Percentiles rank a stretch among this genome's conserved stretches.
phyloP scores from a whole-genome alignment of 495 filamentous ascomycete species.

The Symbiotaphrina buchneri region DNA sequence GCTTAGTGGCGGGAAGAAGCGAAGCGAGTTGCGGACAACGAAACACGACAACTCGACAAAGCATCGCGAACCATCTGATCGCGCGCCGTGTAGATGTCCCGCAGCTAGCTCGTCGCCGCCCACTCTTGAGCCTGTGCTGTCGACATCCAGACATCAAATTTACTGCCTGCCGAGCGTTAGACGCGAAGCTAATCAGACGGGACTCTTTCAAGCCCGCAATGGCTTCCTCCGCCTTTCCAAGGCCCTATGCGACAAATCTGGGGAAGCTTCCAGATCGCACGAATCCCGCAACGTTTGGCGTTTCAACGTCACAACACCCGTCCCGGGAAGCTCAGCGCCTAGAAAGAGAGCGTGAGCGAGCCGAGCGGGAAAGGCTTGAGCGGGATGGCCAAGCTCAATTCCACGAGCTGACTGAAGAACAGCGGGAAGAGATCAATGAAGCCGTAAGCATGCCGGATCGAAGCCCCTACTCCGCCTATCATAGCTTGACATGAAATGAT shows the following conservation, averaged over 20 bases:
- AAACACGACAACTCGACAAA: not conserved
- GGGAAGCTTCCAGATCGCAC: slow-evolving; percentile 4
- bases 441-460: slow-evolving; percentile 29
- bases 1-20: no score
- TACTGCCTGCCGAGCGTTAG: no score
- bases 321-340: slow-evolving; percentile 3
- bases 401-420: slow-evolving; percentile 48
- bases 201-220: no score
- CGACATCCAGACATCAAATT: no score
- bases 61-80: not conserved
- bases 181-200: no score
- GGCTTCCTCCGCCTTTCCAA: not conserved
- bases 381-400: slow-evolving; percentile 2
- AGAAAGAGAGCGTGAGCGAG: slow-evolving; percentile 2
- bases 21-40: no score
- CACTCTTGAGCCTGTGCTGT: no score
- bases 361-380: slow-evolving; percentile 4
- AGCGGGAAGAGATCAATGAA: slow-evolving; percentile 74
- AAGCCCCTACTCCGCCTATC: not conserved
- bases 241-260: slow-evolving; percentile 3
- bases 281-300: slow-evolving; percentile 5
- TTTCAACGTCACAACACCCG: not conserved
- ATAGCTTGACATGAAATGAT: not conserved
- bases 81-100: not conserved
- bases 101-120: not conserved